Evolutionary conservation across 345 rosid species (phyloP), one percentile per base, ranked within the genome.

Genomic region (Eucalyptus decipiens): DNA sequence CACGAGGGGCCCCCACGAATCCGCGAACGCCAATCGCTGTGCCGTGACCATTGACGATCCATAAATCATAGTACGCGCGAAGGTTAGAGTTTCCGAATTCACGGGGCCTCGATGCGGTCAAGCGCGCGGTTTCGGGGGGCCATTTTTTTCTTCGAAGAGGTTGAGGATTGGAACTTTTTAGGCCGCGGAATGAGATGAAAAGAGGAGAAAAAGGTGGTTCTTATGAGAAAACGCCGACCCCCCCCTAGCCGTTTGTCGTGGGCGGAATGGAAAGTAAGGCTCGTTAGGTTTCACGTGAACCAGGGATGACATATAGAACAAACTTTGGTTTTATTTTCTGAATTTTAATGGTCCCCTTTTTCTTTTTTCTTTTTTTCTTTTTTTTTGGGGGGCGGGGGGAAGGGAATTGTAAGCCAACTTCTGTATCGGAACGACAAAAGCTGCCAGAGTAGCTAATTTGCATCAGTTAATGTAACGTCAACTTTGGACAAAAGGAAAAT

Each of bases 11-110:
- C 67, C 32, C 15, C 16, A 17, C 5, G 34, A 60, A 60, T 60
- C 69, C 8, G 2, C 16, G 16, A 60, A 12, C 34, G 0, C 15
- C 16, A 13, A 60, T 12, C 2, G 32, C 69, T 6, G 32, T 24
- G 17, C 2, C 7, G 32, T 4, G 17, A 7, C 32, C 32, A 30
- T 30, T 3, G 69, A 28, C 4, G 17, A 60, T 28, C 2, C 69
- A 2, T 28, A 13, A 60, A 28, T 15, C 69, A 26, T 13, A 2
- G 32, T 13, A 60, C 15, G 0, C 15, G 69, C 16, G 6, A 28
- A 28, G 32, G n/a, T 60, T 6, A 1, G 16, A 1, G 16, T 0
- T 28, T 62, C 34, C 19, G 19, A 0, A 34, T 19, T 37, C 26
- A 18, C 6, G 8, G 42, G 24, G 5, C 80, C 11, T 69, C 2